A percentile compares a stretch with the other conserved stretches of the same genome.
These are phyloP conservation scores for Fragaria vesca DNA, from an alignment of 306 rosid species.

Conservation along the genomic window DNA sequence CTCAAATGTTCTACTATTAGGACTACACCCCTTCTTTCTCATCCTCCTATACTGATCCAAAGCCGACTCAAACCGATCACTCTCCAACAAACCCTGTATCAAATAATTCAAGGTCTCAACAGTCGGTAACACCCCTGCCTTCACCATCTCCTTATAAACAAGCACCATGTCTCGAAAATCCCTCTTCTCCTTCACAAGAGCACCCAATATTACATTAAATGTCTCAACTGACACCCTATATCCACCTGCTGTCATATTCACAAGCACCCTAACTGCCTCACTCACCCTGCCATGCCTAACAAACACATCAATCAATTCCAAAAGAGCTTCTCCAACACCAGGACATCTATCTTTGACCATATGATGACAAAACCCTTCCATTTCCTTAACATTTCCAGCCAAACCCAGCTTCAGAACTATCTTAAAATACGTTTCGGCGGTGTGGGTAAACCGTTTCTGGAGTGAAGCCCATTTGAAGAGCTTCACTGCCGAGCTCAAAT, in stretches of 20 bases:
- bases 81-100: conserved; percentile 57
- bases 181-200: conserved; percentile 50
- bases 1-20: conserved; percentile 70
- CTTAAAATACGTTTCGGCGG: conserved; percentile 49
- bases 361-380: conserved; percentile 54
- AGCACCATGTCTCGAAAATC: conserved; percentile 56
- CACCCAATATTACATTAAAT: conserved; percentile 59
- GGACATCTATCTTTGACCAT: conserved; percentile 57
- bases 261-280: conserved; percentile 62
- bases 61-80: conserved; percentile 51
- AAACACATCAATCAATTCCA: conserved; percentile 45
- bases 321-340: conserved; percentile 62
- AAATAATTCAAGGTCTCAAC: conserved; percentile 68
- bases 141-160: conserved; percentile 90
- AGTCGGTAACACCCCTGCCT: conserved; percentile 58
- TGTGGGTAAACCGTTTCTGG: conserved; percentile 61
- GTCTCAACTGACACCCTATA: conserved; percentile 50
- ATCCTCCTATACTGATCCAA: conserved; percentile 81
- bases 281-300: conserved; percentile 44
- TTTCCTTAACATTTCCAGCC: conserved; percentile 58
- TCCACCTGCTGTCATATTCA: conserved; percentile 52
- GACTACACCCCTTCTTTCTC: conserved; percentile 67
- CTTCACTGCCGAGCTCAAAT: conserved; percentile 61
- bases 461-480: conserved; percentile 77
- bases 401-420: conserved; percentile 72